Evolutionary conservation across 2,329 filamentous ascomycete species (phyloP).

Genomic region (Hypoxylon sp.): DNA sequence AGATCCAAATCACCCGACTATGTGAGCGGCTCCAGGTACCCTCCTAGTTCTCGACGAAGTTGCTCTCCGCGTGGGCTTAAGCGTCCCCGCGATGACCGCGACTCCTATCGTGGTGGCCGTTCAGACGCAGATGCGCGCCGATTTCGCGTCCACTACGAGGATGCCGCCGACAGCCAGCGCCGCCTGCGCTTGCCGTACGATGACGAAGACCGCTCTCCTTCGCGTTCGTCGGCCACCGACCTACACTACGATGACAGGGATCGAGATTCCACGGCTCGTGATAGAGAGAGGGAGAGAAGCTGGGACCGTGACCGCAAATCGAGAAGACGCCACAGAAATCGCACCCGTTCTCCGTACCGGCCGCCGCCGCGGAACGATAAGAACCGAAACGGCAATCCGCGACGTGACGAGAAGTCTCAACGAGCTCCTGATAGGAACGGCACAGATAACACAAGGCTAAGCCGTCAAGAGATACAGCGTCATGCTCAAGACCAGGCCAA

Average conservation of each 20-base stretch:
- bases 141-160: slow-evolving; percentile 70
- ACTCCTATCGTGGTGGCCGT: slow-evolving; percentile 53
- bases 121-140: slow-evolving; percentile 64
- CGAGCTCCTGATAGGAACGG: slow-evolving; percentile 44
- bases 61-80: slow-evolving; percentile 73
- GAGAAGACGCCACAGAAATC: slow-evolving; percentile 63
- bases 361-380: slow-evolving; percentile 40
- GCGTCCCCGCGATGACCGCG: slow-evolving; percentile 69
- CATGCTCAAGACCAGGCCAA: slow-evolving; percentile 64
- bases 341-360: slow-evolving; percentile 43
- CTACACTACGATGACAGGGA: slow-evolving; percentile 61
- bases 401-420: slow-evolving; percentile 37
- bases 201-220: slow-evolving; percentile 62
- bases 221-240: slow-evolving; percentile 48
- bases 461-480: slow-evolving; percentile 56
- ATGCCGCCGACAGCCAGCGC: slow-evolving; percentile 57
- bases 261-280: slow-evolving; percentile 49
- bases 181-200: slow-evolving; percentile 61
- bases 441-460: slow-evolving; percentile 51
- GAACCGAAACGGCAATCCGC: slow-evolving; percentile 37
- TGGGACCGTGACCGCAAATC: slow-evolving; percentile 50
- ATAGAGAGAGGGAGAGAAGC: slow-evolving; percentile 40
- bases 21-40: slow-evolving; percentile 48
- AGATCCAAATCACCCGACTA: slow-evolving; percentile 62
- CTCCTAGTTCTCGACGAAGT: slow-evolving; percentile 57